Evolutionary conservation across 2,329 filamentous ascomycete species (phyloP), one percentile per base, ranked within the genome.

Genomic region (Metarhizium robertsii): DNA sequence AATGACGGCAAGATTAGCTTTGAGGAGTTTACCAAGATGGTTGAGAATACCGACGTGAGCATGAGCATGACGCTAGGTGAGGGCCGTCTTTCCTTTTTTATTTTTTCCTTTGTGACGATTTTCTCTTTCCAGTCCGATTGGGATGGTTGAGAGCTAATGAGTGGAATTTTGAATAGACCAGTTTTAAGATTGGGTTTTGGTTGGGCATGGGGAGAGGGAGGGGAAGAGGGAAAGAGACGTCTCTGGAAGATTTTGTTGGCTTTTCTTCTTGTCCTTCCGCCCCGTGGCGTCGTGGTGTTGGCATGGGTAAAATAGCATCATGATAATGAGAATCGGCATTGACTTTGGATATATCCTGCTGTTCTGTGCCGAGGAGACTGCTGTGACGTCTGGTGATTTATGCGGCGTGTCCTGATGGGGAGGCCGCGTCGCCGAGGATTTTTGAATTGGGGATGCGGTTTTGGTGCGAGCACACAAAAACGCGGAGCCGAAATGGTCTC

Each of bases 21-120:
- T 67, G 91, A 97, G 74, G 94, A 99, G 79, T 99, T 99, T 70
- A 92, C 86, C 59, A 90, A 94, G 77, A 97, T 99, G 92, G 94
- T 99, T 53, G 92, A 96, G 80, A 95, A 88, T 71, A 97, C 92
- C 55, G 84, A 87, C 66, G 80, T 87, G 63, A 86, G 82, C 75
- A 85, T 86, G 80, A 87, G 83, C 75, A 86, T 87, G 84, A 87
- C 84, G 63, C 75, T 87, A 66, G 83, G 84, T 85, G 67, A 72
- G 78, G 78, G 25, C 18, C n/a, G 5, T 25, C n/a, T 20, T 20
- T 11, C 18, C 6, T 10, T 10, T 18, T 20, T 25, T n/a, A n/a
- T 20, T 20, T 25, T 43, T 40, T 18, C 6, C 8, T 51, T 29
- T 30, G 46, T 45, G 13, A 25, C 47, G 20, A 34, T 20, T 25